Percentiles rank a stretch among this genome's conserved stretches.
These are phyloP conservation scores for Tetrahymena thermophila DNA, from an alignment of 73 alveolate genomes.

Conservation along the genomic window DNA sequence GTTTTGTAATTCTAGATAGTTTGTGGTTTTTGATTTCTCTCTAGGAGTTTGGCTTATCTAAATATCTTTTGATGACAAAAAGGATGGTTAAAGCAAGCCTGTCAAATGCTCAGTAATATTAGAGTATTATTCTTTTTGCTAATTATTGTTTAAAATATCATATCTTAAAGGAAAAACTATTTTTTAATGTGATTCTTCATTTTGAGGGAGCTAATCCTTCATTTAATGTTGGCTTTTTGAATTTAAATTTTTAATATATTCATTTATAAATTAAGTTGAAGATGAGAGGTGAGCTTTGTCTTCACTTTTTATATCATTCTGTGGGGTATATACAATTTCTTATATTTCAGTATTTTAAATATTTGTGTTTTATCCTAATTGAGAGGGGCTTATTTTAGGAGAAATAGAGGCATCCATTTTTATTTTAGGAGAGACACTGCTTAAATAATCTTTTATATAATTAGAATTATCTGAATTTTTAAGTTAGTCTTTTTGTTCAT, in stretches of 20 bases:
- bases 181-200: background rate
- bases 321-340: background rate
- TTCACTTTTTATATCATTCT: no score
- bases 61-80: background rate
- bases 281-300: background rate
- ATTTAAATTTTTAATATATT: no score
- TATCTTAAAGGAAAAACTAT: background rate
- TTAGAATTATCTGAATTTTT: background rate
- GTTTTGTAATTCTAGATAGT: background rate
- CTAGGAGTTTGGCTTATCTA: background rate
- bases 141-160: background rate
- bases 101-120: background rate
- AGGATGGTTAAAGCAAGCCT: background rate
- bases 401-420: background rate
- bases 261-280: background rate
- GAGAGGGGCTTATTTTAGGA: background rate
- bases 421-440: background rate
- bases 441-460: background rate
- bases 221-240: no score
- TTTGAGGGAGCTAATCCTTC: background rate
- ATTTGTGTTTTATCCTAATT: background rate
- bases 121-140: background rate
- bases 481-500: background rate
- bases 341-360: background rate
- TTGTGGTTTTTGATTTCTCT: background rate